Percentiles rank a stretch among this genome's conserved stretches.
Conservation (phyloP, 345 rosid genomes). For the Abelmoschus esculentus region DNA sequence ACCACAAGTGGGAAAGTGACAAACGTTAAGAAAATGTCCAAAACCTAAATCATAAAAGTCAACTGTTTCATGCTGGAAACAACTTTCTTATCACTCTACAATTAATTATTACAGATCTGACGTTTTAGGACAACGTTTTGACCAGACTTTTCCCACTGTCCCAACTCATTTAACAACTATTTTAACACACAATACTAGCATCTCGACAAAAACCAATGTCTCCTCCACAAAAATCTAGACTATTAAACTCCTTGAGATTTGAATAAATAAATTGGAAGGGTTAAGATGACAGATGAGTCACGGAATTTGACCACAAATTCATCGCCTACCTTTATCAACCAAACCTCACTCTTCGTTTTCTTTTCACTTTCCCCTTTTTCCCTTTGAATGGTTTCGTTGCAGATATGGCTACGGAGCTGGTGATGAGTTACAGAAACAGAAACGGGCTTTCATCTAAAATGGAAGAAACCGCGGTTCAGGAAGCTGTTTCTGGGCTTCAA, state of each 20-base stretch:
- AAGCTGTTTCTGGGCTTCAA: conserved; percentile 76
- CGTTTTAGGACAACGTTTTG: conserved; percentile 26
- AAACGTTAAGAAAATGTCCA: neutral
- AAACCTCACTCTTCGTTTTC: conserved; percentile 3
- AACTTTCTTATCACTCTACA: neutral
- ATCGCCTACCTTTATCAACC: conserved; percentile 30
- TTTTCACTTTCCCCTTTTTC: conserved; percentile 6
- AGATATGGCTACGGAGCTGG: conserved; percentile 50
- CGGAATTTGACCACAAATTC: conserved; percentile 31
- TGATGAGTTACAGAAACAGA: conserved; percentile 33
- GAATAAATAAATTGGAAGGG: neutral
- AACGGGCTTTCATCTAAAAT: conserved; percentile 26
- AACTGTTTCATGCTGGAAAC: conserved; percentile 34
- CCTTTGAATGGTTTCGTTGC: conserved; percentile 16
- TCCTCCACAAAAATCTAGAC: neutral
- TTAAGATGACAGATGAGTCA: conserved; percentile 24
- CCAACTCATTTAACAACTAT: conserved; percentile 7
- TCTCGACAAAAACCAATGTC: neutral
- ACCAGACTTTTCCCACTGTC: conserved; percentile 14
- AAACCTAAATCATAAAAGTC: conserved; percentile 17
- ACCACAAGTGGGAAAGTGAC: neutral
- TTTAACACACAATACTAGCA: conserved; percentile 9
- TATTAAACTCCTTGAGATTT: neutral
- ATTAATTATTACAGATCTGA: conserved; percentile 6
- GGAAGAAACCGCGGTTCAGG: conserved; percentile 60